Base-by-base conservation (phyloP, 2,329 filamentous ascomycete genomes). In the Epichloe baconii region DNA sequence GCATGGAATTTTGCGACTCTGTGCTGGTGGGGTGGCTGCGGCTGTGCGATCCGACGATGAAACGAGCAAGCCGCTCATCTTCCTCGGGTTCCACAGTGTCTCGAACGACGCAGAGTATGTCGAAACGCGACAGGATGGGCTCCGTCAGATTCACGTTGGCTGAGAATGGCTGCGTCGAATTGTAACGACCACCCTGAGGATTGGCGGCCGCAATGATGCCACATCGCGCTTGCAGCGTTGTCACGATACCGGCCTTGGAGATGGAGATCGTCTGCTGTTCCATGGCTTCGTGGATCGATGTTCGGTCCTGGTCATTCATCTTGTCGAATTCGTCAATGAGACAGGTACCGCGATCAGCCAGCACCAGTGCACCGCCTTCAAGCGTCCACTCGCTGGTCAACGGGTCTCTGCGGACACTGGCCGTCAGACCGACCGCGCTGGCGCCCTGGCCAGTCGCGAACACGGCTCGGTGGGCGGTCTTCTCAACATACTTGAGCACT, bases 241-340 rank as follows among this genome's bases (percentile, higher is more conserved):
- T 98, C 43, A 98, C 93, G 54, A 98, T 98, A 69, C 93, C 93
- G 0, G 93, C 93, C 67, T 98, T 98, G 57, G 89, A 95, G 63
- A 98, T 98, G 54, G 91, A 97, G 59, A 98, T 98, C 1, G 93
- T 98, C 71, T 98, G 93, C 69, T 98, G 93, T 69, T 98, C 93
- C 93, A 98, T 98, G 54, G 93, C 93, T 75, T 98, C 93, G 77
- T 98, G 93, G 59, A 98, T 98, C 7, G 89, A 95, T 1, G 93
- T 97, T 57, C 93, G 82, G 67, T 98, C 93, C 65, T 97, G 89
- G 66, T 98, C 93, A 66, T 97, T 97, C 93, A 98, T 98, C 77
- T 98, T 98, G 78, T 98, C 93, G 61, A 98, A 98, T 69, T 98
- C 93, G 62, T 98, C 93, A 56, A 98, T 98, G 34, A 98, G 76